These are phyloP conservation scores for Termitomyces sp. DNA, from an alignment of 768 basidiomycete genomes.

Conservation along the genomic window DNA sequence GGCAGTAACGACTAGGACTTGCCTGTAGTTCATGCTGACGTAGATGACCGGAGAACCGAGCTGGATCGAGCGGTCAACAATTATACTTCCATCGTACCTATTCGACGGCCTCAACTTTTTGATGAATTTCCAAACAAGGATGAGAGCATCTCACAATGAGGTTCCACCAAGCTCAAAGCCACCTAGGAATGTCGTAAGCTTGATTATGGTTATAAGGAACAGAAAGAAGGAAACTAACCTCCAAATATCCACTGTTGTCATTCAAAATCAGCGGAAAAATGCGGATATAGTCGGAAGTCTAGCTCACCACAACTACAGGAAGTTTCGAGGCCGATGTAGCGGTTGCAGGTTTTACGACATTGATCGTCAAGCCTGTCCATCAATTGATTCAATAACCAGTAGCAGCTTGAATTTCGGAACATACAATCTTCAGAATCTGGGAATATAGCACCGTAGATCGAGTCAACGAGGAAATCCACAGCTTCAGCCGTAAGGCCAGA, in stretches of 20 bases:
- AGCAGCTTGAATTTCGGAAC: slow-evolving; percentile 11
- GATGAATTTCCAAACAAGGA: slow-evolving; percentile 16
- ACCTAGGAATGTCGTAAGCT: slow-evolving; percentile 17
- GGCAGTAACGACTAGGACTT: background rate
- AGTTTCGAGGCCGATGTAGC: slow-evolving; percentile 30
- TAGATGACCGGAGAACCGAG: slow-evolving; percentile 45
- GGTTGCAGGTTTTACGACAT: slow-evolving; percentile 35
- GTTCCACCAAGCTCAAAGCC: slow-evolving; percentile 24
- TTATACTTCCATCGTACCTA: slow-evolving; percentile 38
- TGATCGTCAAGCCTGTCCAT: slow-evolving; percentile 34
- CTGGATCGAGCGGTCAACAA: slow-evolving; percentile 38
- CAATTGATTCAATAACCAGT: slow-evolving; percentile 16
- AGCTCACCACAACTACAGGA: slow-evolving; percentile 37
- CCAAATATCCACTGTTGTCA: slow-evolving; percentile 31
- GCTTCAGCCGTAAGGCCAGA: slow-evolving; percentile 24
- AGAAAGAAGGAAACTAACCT: slow-evolving; percentile 15
- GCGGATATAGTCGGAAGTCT: background rate
- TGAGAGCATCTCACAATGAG: slow-evolving; percentile 31
- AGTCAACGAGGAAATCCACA: slow-evolving; percentile 26
- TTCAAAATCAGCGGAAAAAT: background rate
- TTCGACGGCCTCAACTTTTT: background rate
- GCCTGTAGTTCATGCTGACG: slow-evolving; percentile 52
- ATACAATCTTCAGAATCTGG: slow-evolving; percentile 42
- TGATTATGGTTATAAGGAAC: background rate
- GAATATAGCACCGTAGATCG: slow-evolving; percentile 20